These are phyloP conservation scores for Allantophomopsis lycopodina DNA, from an alignment of 2,329 filamentous ascomycete species.

Conservation along the genomic window DNA sequence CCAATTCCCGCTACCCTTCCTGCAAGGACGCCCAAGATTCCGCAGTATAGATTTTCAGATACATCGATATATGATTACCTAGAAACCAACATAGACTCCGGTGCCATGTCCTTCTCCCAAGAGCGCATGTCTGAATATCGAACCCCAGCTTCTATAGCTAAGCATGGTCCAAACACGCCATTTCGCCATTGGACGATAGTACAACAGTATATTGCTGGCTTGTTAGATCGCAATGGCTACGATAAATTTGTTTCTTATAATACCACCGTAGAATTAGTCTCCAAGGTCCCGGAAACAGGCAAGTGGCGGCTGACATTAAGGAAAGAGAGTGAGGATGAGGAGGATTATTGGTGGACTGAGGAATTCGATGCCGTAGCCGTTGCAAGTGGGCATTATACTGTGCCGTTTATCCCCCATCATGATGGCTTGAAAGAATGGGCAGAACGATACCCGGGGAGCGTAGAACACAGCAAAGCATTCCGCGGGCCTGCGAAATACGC, in stretches of 20 bases:
- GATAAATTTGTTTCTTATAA: constrained; percentile 35
- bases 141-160: constrained; percentile 24
- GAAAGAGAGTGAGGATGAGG: constrained; percentile 20
- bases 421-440: constrained; percentile 44
- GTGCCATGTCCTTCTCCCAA: constrained; percentile 45
- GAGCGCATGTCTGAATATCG: constrained; percentile 34
- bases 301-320: constrained; percentile 41
- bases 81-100: constrained; percentile 49
- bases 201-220: constrained; percentile 33
- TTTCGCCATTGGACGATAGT: constrained; percentile 49
- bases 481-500: constrained; percentile 44
- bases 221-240: constrained; percentile 39
- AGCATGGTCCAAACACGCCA: constrained; percentile 42
- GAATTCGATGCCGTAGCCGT: constrained; percentile 53
- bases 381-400: constrained; percentile 52
- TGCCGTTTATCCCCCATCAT: constrained; percentile 48
- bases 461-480: constrained; percentile 63
- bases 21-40: constrained; percentile 24
- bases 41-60: constrained; percentile 36
- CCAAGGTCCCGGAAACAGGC: constrained; percentile 25
- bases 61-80: constrained; percentile 47
- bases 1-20: constrained; percentile 32
- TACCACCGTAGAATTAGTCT: constrained; percentile 46
- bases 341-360: constrained; percentile 47
- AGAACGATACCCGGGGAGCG: constrained; percentile 31